Base-by-base conservation (phyloP, 108 stramenopile genomes). In the Fragilaria radians region DNA sequence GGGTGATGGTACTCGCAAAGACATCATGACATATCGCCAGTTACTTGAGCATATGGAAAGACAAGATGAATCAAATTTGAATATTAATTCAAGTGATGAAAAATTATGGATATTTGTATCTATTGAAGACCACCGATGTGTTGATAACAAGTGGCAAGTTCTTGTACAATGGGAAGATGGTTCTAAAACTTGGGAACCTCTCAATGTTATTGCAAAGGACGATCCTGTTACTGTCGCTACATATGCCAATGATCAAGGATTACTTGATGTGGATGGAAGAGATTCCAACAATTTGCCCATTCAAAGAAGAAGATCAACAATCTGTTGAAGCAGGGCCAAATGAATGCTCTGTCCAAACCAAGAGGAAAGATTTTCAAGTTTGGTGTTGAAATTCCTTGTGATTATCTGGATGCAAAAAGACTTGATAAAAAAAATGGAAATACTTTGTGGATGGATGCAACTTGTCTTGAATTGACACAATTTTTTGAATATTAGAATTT, bases 401-500 rank as follows among this genome's bases (percentile, higher is more conserved):
- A n/a, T n/a, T n/a, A n/a, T 7, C 7, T 14, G 7, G 11, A 60
- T 50, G 42, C 45, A 5, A 22, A 27, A 5, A 5, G 19, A 7
- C 9, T 60, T 4, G 59, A 60, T 28, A 26, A 60, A 28, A 26
- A 22, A 14, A 60, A 60, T 50, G 59, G 45, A 7, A 60, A 60
- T 48, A 60, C 36, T 9, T 22, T 23, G 21, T 60, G 59, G 59
- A 5, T 7, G 5, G 59, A 60, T 60, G 21, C 59, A 5, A 60
- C 28, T 25, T 5, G 5, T 47, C 18, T n/a, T 9, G 59, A 60
- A 19, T 18, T 60, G 9, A 25, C 14, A 9, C 7, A 28, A 46
- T 45, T 57, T 19, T 17, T 45, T 45, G 42, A 45, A 17, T 45
- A 14, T 17, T 9, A 45, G 14, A 45, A 9, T 17, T 45, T 45